phyloP scores from a whole-genome alignment of 345 rosid species.

The Atalantia buxifolia region DNA sequence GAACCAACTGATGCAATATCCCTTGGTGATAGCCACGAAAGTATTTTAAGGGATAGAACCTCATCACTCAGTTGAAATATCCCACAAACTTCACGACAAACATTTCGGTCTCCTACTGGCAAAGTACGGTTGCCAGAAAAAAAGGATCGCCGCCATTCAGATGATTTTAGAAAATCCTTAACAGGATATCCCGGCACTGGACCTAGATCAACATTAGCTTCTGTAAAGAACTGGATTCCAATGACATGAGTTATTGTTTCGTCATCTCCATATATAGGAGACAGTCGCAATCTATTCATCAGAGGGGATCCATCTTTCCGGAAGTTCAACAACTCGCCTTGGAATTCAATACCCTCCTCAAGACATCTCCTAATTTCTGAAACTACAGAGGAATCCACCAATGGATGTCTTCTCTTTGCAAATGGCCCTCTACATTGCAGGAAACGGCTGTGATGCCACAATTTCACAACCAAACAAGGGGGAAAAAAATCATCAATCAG shows the following conservation, averaged over 20 bases:
- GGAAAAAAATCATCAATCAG: conserved; percentile 2
- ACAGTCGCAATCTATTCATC: conserved; percentile 72
- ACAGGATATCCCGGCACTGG: conserved; percentile 55
- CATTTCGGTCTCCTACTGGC: conserved; percentile 52
- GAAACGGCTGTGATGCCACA: conserved; percentile 60
- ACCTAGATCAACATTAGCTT: conserved; percentile 79
- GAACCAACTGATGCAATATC: conserved; percentile 81
- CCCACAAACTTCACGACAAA: conserved; percentile 62
- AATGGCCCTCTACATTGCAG: conserved; percentile 91
- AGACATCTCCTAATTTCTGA: conserved; percentile 83
- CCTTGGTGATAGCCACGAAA: conserved; percentile 75
- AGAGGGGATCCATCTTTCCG: conserved; percentile 80
- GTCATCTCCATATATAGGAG: conserved; percentile 85
- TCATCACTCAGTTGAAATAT: conserved; percentile 71
- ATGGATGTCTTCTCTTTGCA: conserved; percentile 87
- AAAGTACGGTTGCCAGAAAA: conserved; percentile 36
- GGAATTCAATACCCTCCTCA: conserved; percentile 77
- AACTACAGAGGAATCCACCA: conserved; percentile 70
- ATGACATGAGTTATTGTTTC: conserved; percentile 73
- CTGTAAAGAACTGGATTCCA: conserved; percentile 80
- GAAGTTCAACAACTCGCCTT: conserved; percentile 83
- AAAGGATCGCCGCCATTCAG: conserved; percentile 35
- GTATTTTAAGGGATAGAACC: conserved; percentile 66
- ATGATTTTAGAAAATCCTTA: conserved; percentile 51
- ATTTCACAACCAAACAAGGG: conserved; percentile 16